phyloP scores from a whole-genome alignment of 306 rosid genomes.

The Rosa rugosa region DNA sequence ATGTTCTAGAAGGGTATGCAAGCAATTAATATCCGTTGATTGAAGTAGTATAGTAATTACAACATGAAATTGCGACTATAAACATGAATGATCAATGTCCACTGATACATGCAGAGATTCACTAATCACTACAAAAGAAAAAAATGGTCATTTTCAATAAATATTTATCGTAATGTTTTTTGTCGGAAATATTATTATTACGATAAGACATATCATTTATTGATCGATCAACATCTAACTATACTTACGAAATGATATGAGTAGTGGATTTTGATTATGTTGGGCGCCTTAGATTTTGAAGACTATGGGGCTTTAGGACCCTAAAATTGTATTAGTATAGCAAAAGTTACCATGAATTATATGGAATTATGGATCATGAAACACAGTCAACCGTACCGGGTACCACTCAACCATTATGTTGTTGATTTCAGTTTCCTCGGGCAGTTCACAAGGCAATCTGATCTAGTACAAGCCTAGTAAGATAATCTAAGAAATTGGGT shows the following conservation, averaged over 20 bases:
- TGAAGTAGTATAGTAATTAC: no score
- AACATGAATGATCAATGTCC: no score
- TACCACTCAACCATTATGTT: conserved; percentile 14
- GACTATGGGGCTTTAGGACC: neutral
- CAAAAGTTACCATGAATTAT: neutral
- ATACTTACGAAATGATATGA: no score
- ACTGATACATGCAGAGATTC: neutral
- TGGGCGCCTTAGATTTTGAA: neutral
- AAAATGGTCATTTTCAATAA: no score
- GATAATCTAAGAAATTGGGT: conserved; percentile 35
- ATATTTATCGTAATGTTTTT: no score
- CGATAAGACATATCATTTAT: neutral
- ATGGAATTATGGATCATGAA: conserved; percentile 10
- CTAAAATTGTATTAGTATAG: neutral
- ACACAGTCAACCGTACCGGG: conserved; percentile 29
- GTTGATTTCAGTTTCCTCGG: conserved; percentile 46
- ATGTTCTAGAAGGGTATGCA: no score
- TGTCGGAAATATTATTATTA: no score
- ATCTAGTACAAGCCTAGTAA: conserved; percentile 39
- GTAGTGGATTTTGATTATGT: neutral
- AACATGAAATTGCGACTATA: neutral
- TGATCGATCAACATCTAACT: neutral
- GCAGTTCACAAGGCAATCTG: conserved; percentile 55
- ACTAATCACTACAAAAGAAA: no score
- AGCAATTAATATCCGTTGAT: no score